Evolutionary conservation across 768 basidiomycete species (phyloP).

Genomic region (Cystofilobasidium ferigula): DNA sequence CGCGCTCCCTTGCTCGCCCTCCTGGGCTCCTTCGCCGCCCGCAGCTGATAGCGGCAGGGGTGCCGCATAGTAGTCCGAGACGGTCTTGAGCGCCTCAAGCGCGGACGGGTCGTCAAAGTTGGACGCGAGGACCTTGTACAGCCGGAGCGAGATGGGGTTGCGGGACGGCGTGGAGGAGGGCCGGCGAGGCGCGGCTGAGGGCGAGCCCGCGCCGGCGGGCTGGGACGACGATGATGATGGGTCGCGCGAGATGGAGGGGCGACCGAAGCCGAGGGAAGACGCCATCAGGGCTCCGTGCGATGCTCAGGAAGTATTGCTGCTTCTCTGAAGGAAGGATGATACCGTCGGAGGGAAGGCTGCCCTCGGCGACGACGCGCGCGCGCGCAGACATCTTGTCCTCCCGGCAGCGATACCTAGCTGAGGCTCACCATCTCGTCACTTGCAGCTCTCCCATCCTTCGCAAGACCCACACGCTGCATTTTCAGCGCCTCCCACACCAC

Average conservation of each 20-base stretch:
- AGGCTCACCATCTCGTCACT: neutral
- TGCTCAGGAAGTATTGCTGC: no score
- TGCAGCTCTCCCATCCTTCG: neutral
- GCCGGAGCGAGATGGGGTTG: conserved; percentile 62
- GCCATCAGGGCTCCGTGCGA: neutral
- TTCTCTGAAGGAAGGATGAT: no score
- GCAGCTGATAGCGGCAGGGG: neutral
- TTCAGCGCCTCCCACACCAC: neutral
- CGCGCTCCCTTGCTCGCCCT: conserved; percentile 34
- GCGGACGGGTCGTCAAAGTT: conserved; percentile 37
- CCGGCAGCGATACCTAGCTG: no score
- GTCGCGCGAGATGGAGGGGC: neutral
- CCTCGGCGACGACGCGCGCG: no score
- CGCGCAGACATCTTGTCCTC: no score
- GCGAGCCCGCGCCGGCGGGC: neutral
- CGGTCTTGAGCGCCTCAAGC: conserved; percentile 65
- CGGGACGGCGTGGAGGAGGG: conserved; percentile 13
- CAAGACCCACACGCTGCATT: no score
- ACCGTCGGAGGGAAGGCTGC: no score
- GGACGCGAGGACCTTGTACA: conserved; percentile 82
- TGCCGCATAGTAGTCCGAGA: conserved; percentile 61
- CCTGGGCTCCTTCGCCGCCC: conserved; percentile 30
- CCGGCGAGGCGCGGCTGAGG: neutral
- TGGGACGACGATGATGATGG: neutral
- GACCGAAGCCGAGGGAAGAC: neutral